A percentile compares a stretch with the other conserved stretches of the same genome.
phyloP scores from a whole-genome alignment of 2,329 filamentous ascomycete species.

The Daldinia eschscholtzii region DNA sequence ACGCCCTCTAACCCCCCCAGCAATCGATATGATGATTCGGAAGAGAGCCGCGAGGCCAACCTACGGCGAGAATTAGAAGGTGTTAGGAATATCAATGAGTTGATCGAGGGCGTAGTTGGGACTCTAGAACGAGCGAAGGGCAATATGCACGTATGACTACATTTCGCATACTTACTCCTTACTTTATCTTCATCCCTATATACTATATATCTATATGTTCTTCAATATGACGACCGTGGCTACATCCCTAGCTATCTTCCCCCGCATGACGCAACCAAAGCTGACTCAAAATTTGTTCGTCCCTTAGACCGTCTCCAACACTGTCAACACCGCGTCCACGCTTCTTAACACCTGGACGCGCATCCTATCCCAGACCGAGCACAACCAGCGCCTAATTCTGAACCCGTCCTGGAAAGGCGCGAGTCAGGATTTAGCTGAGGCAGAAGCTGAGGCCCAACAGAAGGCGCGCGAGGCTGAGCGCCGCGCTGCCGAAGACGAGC shows the following conservation, averaged over 20 bases:
- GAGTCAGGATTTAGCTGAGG: constrained; percentile 84
- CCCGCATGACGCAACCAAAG: constrained; percentile 13
- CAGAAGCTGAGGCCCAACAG: constrained; percentile 81
- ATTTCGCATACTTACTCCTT: constrained; percentile 19
- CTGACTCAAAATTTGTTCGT: constrained; percentile 23
- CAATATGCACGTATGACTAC: constrained; percentile 77
- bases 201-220: not conserved
- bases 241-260: not conserved
- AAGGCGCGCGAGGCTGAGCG: constrained; percentile 83
- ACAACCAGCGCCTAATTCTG: constrained; percentile 92
- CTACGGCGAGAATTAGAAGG: constrained; percentile 84
- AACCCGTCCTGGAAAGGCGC: constrained; percentile 92
- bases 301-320: constrained; percentile 81
- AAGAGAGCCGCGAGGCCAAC: constrained; percentile 78
- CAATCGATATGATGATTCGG: constrained; percentile 59
- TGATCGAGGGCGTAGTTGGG: constrained; percentile 82
- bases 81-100: constrained; percentile 86
- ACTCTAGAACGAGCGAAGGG: constrained; percentile 78
- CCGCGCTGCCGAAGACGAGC: constrained; percentile 81
- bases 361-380: constrained; percentile 96
- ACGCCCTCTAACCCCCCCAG: constrained; percentile 61
- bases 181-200: constrained; percentile 9
- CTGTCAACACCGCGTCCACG: constrained; percentile 87
- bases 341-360: constrained; percentile 96
- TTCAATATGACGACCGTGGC: not conserved